Evolutionary conservation across 1,284 basidiomycete species (phyloP), one percentile per base, ranked within the genome.

Genomic region (Prillingera fragicola): DNA sequence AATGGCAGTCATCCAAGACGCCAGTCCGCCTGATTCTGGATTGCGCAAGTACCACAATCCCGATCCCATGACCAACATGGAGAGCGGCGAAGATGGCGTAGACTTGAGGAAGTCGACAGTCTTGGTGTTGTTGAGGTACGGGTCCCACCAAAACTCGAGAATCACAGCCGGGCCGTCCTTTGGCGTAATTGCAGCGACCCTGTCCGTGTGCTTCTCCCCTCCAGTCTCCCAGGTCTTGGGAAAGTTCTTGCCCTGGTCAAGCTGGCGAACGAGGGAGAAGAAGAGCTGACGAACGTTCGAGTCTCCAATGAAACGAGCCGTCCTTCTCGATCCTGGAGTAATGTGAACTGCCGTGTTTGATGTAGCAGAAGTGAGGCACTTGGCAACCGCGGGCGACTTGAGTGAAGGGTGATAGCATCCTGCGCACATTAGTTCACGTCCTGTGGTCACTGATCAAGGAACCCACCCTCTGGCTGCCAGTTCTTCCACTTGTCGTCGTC

Each of bases 241-340:
- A 31, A 31, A 52, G 1, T 47, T 52, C 28, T 46, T 55, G 8
- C 50, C 51, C 5, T 48, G 49, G 46, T 62, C 65, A 8, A 70
- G 43, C 26, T 77, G 60, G 41, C 82, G 76, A 12, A 80, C 77
- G 38, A 83, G 75, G 38, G 85, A 79, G 67, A 85, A 90, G 73
- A 83, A 92, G 10, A 91, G 73, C 44, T 80, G 78, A 33, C 88
- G 77, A 12, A 85, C 83, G 33, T 84, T 79, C 17, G 87, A 89
- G 69, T 92, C 88, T n/a, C 88, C 88, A 31, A 86, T 74, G 64
- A 92, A 92, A n/a, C n/a, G n/a, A n/a, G n/a, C n/a, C n/a, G n/a
- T n/a, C n/a, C n/a, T n/a, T n/a, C n/a, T n/a, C n/a, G n/a, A n/a
- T n/a, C n/a, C n/a, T n/a, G n/a, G n/a, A n/a, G n/a, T n/a, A n/a